Percentiles rank a stretch among this genome's conserved stretches.
Evolutionary conservation across 2,329 filamentous ascomycete genomes (phyloP).

Genomic region (Nannizzia gypsea): DNA sequence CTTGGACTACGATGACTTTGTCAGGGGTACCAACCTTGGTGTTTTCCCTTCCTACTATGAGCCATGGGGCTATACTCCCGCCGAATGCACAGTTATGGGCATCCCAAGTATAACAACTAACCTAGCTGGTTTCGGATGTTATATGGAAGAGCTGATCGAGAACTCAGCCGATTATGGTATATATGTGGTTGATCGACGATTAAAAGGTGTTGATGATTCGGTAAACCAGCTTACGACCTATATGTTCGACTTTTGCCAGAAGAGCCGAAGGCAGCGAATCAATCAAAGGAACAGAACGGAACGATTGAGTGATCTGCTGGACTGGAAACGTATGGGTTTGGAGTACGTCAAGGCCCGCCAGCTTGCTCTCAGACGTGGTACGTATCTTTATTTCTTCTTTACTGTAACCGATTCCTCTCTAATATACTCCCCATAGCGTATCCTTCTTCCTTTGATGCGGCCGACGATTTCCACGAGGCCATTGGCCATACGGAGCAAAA

Average conservation of each 20-base stretch:
- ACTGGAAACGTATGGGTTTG: slow-evolving; percentile 99
- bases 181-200: slow-evolving; percentile 92
- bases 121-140: slow-evolving; percentile 92
- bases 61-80: slow-evolving; percentile 96
- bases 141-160: slow-evolving; percentile 98
- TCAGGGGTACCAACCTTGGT: slow-evolving; percentile 88
- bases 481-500: slow-evolving; percentile 90
- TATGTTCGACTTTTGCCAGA: slow-evolving; percentile 90
- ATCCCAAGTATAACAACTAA: slow-evolving; percentile 98
- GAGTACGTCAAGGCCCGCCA: slow-evolving; percentile 98
- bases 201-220: slow-evolving; percentile 92
- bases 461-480: slow-evolving; percentile 74
- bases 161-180: slow-evolving; percentile 97
- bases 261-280: slow-evolving; percentile 92
- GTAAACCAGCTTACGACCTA: slow-evolving; percentile 85
- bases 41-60: slow-evolving; percentile 98
- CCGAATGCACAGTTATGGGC: slow-evolving; percentile 98
- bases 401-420: not conserved
- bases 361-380: slow-evolving; percentile 65
- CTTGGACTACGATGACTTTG: slow-evolving; percentile 96
- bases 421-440: slow-evolving; percentile 49
- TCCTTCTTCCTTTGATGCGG: slow-evolving; percentile 65
- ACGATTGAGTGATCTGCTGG: slow-evolving; percentile 81
- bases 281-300: slow-evolving; percentile 97
- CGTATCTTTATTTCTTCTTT: not conserved